Percentiles rank a stretch among this genome's conserved stretches.
These are phyloP conservation scores for Thelephora ganbajun DNA, from an alignment of 768 basidiomycete species.

Conservation along the genomic window DNA sequence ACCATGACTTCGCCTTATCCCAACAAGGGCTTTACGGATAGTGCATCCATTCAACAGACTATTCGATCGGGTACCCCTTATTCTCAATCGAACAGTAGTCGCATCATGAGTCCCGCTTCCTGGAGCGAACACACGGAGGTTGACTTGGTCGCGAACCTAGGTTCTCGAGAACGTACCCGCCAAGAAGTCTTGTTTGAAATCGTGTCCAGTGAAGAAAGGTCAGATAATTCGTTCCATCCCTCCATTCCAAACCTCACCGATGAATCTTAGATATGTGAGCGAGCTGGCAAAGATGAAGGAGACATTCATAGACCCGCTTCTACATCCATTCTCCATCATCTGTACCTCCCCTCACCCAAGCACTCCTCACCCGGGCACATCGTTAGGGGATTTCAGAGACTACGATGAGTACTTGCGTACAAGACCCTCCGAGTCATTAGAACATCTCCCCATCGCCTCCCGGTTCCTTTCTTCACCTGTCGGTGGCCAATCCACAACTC, in stretches of 20 bases:
- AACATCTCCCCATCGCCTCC: constrained; percentile 78
- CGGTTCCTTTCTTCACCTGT: constrained; percentile 67
- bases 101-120: constrained; percentile 63
- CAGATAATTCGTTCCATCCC: constrained; percentile 13
- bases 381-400: constrained; percentile 17
- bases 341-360: constrained; percentile 39
- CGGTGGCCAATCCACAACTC: constrained; percentile 32
- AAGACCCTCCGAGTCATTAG: constrained; percentile 59
- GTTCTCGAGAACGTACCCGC: constrained; percentile 86
- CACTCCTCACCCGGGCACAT: constrained; percentile 22
- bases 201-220: constrained; percentile 92
- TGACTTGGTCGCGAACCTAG: constrained; percentile 84
- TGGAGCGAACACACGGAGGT: constrained; percentile 95
- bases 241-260: constrained; percentile 6
- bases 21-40: constrained; percentile 30
- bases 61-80: constrained; percentile 73
- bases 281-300: constrained; percentile 88
- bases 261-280: constrained; percentile 63
- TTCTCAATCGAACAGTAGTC: constrained; percentile 53
- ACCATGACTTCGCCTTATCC: constrained; percentile 49
- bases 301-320: constrained; percentile 79
- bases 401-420: constrained; percentile 49
- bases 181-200: constrained; percentile 97
- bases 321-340: constrained; percentile 69
- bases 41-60: constrained; percentile 42